These are phyloP conservation scores for Trichoderma harzianum DNA, from an alignment of 2,329 filamentous ascomycete genomes.

Conservation along the genomic window DNA sequence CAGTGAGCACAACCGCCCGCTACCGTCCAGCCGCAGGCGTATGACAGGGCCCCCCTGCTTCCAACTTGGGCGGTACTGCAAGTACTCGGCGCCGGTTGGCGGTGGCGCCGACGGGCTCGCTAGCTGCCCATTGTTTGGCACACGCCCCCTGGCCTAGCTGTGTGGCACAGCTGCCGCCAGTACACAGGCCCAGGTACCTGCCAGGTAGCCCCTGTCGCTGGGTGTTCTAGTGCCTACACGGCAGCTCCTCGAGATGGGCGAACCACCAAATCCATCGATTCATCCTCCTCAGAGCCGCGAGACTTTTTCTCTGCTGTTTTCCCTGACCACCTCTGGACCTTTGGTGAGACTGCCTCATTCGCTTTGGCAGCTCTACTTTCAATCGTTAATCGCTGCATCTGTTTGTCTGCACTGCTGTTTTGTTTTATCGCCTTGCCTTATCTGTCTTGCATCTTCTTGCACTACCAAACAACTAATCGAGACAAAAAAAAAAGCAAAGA, in stretches of 20 bases:
- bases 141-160: background rate
- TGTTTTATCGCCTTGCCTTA: conserved; percentile 18
- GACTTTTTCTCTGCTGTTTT: conserved; percentile 9
- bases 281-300: conserved; percentile 11
- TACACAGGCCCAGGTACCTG: background rate
- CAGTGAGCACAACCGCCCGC: conserved; percentile 18
- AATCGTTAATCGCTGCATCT: conserved; percentile 34
- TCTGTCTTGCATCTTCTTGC: conserved; percentile 1
- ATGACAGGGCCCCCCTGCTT: conserved; percentile 9
- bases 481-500: conserved; percentile 6
- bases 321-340: conserved; percentile 20
- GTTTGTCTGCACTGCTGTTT: conserved; percentile 14
- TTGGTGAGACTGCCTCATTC: conserved; percentile 50
- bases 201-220: background rate
- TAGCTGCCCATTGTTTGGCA: background rate
- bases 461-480: background rate
- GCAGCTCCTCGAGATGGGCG: background rate
- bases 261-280: conserved; percentile 16
- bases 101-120: conserved; percentile 9
- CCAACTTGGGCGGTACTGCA: background rate
- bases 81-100: background rate
- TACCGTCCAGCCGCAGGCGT: conserved; percentile 1
- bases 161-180: background rate
- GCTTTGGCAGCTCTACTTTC: conserved; percentile 50
- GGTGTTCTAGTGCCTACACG: background rate